These are phyloP conservation scores for Talaromyces sp. DNA, from an alignment of 2,329 filamentous ascomycete species.

Conservation along the genomic window DNA sequence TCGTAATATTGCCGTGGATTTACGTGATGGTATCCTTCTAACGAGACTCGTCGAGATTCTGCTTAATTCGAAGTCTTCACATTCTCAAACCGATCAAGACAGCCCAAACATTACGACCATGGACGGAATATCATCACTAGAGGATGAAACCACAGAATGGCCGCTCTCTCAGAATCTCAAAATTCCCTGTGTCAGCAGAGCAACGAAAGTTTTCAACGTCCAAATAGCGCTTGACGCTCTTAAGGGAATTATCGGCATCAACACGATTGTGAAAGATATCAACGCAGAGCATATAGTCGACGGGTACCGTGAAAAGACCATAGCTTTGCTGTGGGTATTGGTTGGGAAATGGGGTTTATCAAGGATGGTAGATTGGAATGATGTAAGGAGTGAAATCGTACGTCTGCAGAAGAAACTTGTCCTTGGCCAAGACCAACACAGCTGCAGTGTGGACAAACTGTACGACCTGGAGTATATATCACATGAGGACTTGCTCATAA, in stretches of 20 bases:
- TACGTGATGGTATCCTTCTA: slow-evolving; percentile 60
- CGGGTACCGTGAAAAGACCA: slow-evolving; percentile 61
- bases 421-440: slow-evolving; percentile 22
- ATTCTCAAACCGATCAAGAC: slow-evolving; percentile 20
- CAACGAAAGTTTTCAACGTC: slow-evolving; percentile 58
- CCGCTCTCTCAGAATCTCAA: slow-evolving; percentile 57
- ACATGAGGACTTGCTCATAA: slow-evolving; percentile 47
- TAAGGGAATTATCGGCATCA: slow-evolving; percentile 40
- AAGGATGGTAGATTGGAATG: slow-evolving; percentile 53
- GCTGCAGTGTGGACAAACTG: slow-evolving; percentile 21
- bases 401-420: slow-evolving; percentile 37
- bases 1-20: slow-evolving; percentile 58
- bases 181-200: slow-evolving; percentile 53
- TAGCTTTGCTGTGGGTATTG: slow-evolving; percentile 58
- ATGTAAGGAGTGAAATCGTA: slow-evolving; percentile 51
- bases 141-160: slow-evolving; percentile 41
- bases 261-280: slow-evolving; percentile 42
- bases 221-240: slow-evolving; percentile 56
- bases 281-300: slow-evolving; percentile 59
- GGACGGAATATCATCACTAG: slow-evolving; percentile 46
- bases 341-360: slow-evolving; percentile 55
- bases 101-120: slow-evolving; percentile 32
- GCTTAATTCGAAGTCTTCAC: slow-evolving; percentile 43
- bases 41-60: slow-evolving; percentile 58
- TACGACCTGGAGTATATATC: slow-evolving; percentile 29